These are phyloP conservation scores for Mycena citricolor DNA, from an alignment of 1,284 basidiomycete species.

Conservation along the genomic window DNA sequence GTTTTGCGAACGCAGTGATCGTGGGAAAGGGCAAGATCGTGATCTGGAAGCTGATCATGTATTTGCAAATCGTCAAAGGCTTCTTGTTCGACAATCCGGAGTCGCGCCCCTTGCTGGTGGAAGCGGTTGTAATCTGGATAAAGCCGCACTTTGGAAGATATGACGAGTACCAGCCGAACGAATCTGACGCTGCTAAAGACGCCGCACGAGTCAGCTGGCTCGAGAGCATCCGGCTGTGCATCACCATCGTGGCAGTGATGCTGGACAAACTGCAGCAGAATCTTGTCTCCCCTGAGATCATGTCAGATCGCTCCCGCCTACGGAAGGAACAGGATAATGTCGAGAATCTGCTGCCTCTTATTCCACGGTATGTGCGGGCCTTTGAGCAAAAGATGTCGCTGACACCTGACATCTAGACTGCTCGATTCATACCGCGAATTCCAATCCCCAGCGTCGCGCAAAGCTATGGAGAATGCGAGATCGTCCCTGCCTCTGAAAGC, in stretches of 20 bases:
- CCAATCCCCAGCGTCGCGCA: slow-evolving; percentile 63
- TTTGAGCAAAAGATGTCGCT: too few relatives aligned
- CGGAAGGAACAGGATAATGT: slow-evolving; percentile 92
- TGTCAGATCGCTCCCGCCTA: slow-evolving; percentile 59
- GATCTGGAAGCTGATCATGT: slow-evolving; percentile 93
- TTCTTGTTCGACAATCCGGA: slow-evolving; percentile 84
- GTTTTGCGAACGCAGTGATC: slow-evolving; percentile 84
- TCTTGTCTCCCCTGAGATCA: slow-evolving; percentile 67
- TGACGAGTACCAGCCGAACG: slow-evolving; percentile 73
- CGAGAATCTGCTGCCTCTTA: slow-evolving; percentile 82
- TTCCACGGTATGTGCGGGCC: slow-evolving; percentile 75
- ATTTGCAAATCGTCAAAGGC: slow-evolving; percentile 87
- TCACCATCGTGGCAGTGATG: slow-evolving; percentile 87
- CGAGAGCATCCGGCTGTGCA: slow-evolving; percentile 83
- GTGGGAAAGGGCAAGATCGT: slow-evolving; percentile 83
- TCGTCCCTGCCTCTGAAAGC: slow-evolving; percentile 62
- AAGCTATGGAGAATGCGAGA: slow-evolving; percentile 70
- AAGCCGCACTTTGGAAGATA: slow-evolving; percentile 94
- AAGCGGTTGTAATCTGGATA: slow-evolving; percentile 89
- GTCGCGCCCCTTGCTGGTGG: slow-evolving; percentile 80
- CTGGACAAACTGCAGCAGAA: slow-evolving; percentile 87
- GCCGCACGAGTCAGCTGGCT: slow-evolving; percentile 84
- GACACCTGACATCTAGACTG: slow-evolving; percentile 56
- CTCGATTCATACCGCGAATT: slow-evolving; percentile 89
- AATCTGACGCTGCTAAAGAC: slow-evolving; percentile 67